Evolutionary conservation across 1,284 basidiomycete genomes (phyloP), one percentile per base, ranked within the genome.

Genomic region (Entoloma clypeatum): DNA sequence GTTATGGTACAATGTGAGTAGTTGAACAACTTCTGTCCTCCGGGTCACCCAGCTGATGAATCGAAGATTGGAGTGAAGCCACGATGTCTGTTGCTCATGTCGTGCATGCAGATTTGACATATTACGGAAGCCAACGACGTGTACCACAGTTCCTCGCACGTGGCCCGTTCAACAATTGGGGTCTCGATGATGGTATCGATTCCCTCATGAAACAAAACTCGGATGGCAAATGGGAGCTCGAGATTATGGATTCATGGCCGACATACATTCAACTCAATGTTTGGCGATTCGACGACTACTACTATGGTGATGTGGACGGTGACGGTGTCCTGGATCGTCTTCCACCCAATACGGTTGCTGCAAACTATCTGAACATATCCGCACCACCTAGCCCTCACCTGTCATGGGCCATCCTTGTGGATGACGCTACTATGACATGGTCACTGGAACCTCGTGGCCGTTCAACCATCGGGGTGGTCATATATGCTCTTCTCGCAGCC

Each of bases 351-450:
- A 81, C 86, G 5, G 79, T 75, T 24, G 81, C 88, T 1, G 77
- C 88, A 13, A 93, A 93, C 64, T 93, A 81, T 62, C 67, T 94
- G 50, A 95, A 95, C 69, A 81, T 94, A 67, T 89, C 91, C 30
- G 85, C 85, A 2, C 86, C 86, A 16, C 85, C 86, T 1, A 69
- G 72, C 35, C 86, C 86, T 14, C 83, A 91, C 63, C 71, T 95
- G 28, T 81, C 91, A 0, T 94, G 92, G 92, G 75, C 84, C 25
- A 68, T 95, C 34, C 53, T 81, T 35, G 74, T 95, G 40, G 75
- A 94, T 60, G 91, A 95, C 58, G 53, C 76, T 11, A 79, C 77
- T 4, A 73, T 92, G 62, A 72, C 72, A 7, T 95, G 90, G 90
- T 69, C 72, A 0, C 70, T 92, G 36, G 64, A 81, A 53, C 92